Percentiles rank a stretch among this genome's conserved stretches.
Evolutionary conservation across 257 asterid species (phyloP).

Genomic region (Solanum appendiculatum): DNA sequence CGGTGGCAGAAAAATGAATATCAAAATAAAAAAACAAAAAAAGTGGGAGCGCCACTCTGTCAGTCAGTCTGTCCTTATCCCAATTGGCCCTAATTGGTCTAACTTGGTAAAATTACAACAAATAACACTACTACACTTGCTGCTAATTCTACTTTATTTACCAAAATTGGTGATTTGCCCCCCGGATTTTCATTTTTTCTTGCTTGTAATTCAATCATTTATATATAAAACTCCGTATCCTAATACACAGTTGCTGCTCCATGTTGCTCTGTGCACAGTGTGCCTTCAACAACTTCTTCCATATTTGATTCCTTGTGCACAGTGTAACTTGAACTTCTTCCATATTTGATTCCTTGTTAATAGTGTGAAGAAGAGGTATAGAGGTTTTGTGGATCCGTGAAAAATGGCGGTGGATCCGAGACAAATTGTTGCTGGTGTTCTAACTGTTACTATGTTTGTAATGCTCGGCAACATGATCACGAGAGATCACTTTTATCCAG

Average conservation of each 20-base stretch:
- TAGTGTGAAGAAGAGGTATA: too few relatives aligned
- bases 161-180: neutral
- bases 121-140: neutral
- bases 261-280: neutral
- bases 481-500: slow-evolving; percentile 45
- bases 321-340: too few relatives aligned
- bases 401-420: slow-evolving; percentile 44
- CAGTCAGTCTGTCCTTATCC: neutral
- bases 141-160: neutral
- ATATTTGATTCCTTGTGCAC: neutral
- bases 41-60: neutral
- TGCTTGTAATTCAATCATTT: neutral
- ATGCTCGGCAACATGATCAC: slow-evolving; percentile 57
- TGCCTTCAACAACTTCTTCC: neutral
- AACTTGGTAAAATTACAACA: neutral
- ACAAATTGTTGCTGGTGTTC: slow-evolving; percentile 38
- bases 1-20: neutral
- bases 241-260: neutral
- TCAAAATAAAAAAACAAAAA: neutral
- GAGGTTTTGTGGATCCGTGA: neutral
- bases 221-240: neutral
- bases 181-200: neutral
- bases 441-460: slow-evolving; percentile 46
- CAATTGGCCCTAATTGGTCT: neutral
- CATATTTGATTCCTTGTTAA: neutral